phyloP scores from a whole-genome alignment of 1,284 basidiomycete genomes.

The Sanghuangporus sanghuang region DNA sequence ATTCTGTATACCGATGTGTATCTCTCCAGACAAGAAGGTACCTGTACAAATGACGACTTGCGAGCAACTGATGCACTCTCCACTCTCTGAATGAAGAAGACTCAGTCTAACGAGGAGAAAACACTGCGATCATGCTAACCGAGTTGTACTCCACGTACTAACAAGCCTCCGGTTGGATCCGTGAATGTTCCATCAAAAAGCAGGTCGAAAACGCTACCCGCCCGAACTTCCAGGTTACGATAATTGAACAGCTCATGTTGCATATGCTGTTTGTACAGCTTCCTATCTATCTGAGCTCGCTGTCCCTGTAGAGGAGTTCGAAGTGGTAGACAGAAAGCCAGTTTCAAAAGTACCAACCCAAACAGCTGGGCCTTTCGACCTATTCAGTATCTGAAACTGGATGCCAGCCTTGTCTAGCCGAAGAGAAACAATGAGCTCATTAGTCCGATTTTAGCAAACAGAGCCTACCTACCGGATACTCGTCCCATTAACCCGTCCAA shows the following conservation, averaged over 20 bases:
- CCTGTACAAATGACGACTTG: slow-evolving; percentile 87
- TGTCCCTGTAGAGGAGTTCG: slow-evolving; percentile 54
- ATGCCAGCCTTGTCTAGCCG: slow-evolving; percentile 76
- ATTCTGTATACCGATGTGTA: slow-evolving; percentile 66
- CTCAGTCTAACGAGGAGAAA: neutral
- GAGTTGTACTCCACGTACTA: slow-evolving; percentile 62
- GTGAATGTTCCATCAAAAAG: slow-evolving; percentile 49
- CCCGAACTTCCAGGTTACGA: slow-evolving; percentile 57
- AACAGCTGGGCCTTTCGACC: slow-evolving; percentile 83
- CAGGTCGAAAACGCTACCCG: slow-evolving; percentile 78
- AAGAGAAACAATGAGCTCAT: neutral
- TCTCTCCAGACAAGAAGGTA: slow-evolving; percentile 85
- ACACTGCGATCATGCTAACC: slow-evolving; percentile 37
- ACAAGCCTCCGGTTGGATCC: slow-evolving; percentile 18
- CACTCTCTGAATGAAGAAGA: slow-evolving; percentile 49
- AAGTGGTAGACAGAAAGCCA: neutral
- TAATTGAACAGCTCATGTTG: slow-evolving; percentile 63
- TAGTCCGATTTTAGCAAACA: neutral
- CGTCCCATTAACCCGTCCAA: slow-evolving; percentile 77
- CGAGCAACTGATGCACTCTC: slow-evolving; percentile 73
- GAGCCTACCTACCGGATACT: slow-evolving; percentile 52
- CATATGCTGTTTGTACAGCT: slow-evolving; percentile 78
- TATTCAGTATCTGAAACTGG: slow-evolving; percentile 82
- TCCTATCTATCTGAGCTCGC: slow-evolving; percentile 82
- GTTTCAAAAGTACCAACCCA: slow-evolving; percentile 49